Base-by-base conservation (phyloP, 1,284 basidiomycete genomes). In the Trametes polyzona region DNA sequence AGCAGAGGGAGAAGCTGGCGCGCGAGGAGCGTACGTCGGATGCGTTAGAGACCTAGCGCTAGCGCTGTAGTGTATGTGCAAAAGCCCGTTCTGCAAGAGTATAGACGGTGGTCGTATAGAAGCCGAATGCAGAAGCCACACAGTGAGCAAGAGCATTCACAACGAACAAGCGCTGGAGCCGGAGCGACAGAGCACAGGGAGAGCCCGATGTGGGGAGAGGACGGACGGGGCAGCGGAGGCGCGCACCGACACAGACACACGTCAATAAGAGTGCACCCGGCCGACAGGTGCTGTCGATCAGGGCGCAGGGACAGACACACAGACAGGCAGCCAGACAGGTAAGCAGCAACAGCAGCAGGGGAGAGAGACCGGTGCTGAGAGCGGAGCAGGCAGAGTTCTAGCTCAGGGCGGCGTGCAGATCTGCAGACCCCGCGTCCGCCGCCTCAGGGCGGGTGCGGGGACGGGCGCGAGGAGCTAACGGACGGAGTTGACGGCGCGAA, bases 181-280 rank as follows among this genome's bases (percentile, higher is more conserved):
- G 29, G 17, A 48, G 16, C 10, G 23, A 12, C 11, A 11, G 40
- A 24, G 23, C 40, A 27, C 5, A 14, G 40, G 17, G 40, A 43
- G 14, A 27, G 23, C 21, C 23, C 30, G 30, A 11, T 11, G 17
- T 35, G 33, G 33, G 33, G 33, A 35, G 6, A 35, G 33, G 29
- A 17, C 9, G 27, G 17, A 12, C 12, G 43, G 10, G 16, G 29
- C 9, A 14, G 39, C 6, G 35, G 35, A 24, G 30, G n/a, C 24
- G 47, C 35, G 11, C 24, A 11, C 43, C 11, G 26, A n/a, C 21
- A 5, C 36, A 30, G 36, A 40, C 47, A 19, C 36, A 30, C 47
- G 47, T 49, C 47, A 39, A 49, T 49, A 49, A 40, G 47, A 49
- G 24, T 40, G 47, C 47, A 49, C 47, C 47, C 47, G 47, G 36